Evolutionary conservation across 768 basidiomycete species (phyloP).

Genomic region (Collybia sp.): DNA sequence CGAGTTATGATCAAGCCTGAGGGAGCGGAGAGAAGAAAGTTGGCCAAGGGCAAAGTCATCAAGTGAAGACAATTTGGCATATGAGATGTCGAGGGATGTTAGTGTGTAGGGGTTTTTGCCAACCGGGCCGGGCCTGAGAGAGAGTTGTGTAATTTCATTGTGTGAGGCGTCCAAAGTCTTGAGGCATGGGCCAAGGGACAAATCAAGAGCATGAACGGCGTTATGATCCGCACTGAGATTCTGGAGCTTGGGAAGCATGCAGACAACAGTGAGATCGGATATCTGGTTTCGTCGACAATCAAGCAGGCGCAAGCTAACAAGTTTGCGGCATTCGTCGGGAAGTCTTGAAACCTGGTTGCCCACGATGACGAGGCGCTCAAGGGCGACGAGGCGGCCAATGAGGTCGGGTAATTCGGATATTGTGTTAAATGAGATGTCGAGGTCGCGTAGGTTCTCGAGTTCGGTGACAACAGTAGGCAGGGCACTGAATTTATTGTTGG

Average conservation of each 20-base stretch:
- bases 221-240: conserved; percentile 80
- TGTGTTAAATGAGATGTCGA: conserved; percentile 94
- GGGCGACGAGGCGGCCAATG: conserved; percentile 61
- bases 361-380: conserved; percentile 77
- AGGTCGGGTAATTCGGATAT: conserved; percentile 78
- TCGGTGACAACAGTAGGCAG: conserved; percentile 75
- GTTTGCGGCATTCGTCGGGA: conserved; percentile 51
- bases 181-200: conserved; percentile 66
- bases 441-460: conserved; percentile 69
- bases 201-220: conserved; percentile 71
- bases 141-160: conserved; percentile 86
- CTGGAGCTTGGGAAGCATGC: conserved; percentile 64
- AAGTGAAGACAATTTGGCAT: conserved; percentile 82
- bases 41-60: conserved; percentile 71
- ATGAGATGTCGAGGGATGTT: conserved; percentile 78
- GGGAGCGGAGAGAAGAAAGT: conserved; percentile 61
- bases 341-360: conserved; percentile 78
- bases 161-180: conserved; percentile 70
- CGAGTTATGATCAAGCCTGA: conserved; percentile 84
- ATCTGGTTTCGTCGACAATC: conserved; percentile 89
- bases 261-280: conserved; percentile 65
- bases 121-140: conserved; percentile 47
- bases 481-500: conserved; percentile 86
- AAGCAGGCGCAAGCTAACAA: conserved; percentile 61
- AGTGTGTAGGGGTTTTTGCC: conserved; percentile 47